Evolutionary conservation across 208 protist species (phyloP), one percentile per base, ranked within the genome.

Genomic region (Leishmania martiniquensis): DNA sequence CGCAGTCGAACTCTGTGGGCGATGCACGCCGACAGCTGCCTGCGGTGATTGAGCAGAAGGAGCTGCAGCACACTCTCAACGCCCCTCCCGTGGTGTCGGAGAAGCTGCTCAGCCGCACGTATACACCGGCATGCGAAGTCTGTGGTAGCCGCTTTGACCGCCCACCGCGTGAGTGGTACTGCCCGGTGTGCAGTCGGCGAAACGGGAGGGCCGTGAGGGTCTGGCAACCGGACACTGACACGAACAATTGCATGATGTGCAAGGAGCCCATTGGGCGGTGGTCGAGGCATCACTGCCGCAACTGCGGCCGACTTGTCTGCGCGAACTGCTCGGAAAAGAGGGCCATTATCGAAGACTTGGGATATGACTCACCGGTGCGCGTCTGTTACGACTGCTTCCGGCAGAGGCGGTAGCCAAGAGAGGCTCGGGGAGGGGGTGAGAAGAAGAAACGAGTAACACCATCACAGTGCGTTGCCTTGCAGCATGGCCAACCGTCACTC

Each of bases 211-310:
- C 69, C 10, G 81, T 95, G 29, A 92, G 91, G 72, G 89, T 95
- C 17, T 97, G 94, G 94, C 94, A 97, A 60, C 94, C 92, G 0
- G 94, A 97, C 82, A 44, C 83, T 34, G 82, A 88, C 65, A 83
- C 81, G 20, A 79, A 73, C 47, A 62, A 66, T 47, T 97, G 94
- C 79, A 89, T 89, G 88, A 71, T 93, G 45, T 97, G 94, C 80
- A 77, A 84, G 12, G 73, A 62, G 29, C 5, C 75, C 1, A 93
- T 97, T 71, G 91, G 89, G 37, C 86, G 94, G 22, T 97, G 82
- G 66, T 94, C 89, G n/a, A 85, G 94, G 25, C 94, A 97, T 67
- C 94, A 97, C 79, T 97, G 94, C 73, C 89, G 94, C 34, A 91
- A 84, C 82, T 97, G 94, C 60, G 94, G 94, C 29, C 89, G 94